Conservation (phyloP, 2,329 filamentous ascomycete species). For the Aspergillus sp. region DNA sequence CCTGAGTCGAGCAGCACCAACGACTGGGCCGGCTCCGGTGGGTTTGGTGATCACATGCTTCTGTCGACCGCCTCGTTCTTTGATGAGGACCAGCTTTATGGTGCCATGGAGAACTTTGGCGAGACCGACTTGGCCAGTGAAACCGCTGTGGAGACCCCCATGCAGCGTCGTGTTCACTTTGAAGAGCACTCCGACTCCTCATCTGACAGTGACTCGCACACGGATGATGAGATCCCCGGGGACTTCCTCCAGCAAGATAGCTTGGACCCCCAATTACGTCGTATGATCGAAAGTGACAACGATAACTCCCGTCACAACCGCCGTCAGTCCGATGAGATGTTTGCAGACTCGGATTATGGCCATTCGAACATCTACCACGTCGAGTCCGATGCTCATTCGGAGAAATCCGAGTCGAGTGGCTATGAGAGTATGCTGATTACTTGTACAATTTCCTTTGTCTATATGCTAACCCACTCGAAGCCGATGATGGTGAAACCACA, state of each 20-base stretch:
- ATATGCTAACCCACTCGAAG: slow-evolving; percentile 46
- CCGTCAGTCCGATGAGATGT: slow-evolving; percentile 34
- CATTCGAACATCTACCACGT: slow-evolving; percentile 40
- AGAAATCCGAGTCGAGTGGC: slow-evolving; percentile 43
- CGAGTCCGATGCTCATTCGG: slow-evolving; percentile 41
- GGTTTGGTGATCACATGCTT: slow-evolving; percentile 38
- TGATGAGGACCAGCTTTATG: slow-evolving; percentile 39
- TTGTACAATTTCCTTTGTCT: slow-evolving; percentile 16
- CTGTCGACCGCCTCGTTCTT: slow-evolving; percentile 38
- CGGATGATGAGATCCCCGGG: slow-evolving; percentile 65
- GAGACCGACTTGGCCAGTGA: slow-evolving; percentile 33
- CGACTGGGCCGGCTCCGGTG: slow-evolving; percentile 53
- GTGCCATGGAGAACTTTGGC: slow-evolving; percentile 33
- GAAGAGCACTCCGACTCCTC: slow-evolving; percentile 56
- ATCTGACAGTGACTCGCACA: slow-evolving; percentile 52
- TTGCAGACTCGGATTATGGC: slow-evolving; percentile 34
- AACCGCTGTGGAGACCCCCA: slow-evolving; percentile 35
- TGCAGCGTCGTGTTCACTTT: slow-evolving; percentile 68
- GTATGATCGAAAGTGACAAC: slow-evolving; percentile 65
- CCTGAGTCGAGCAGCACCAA: slow-evolving; percentile 20
- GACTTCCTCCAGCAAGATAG: slow-evolving; percentile 73
- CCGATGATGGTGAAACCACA: slow-evolving; percentile 58
- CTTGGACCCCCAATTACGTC: slow-evolving; percentile 67
- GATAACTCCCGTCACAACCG: slow-evolving; percentile 22
- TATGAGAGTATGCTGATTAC: slow-evolving; percentile 52